phyloP scores from a whole-genome alignment of 257 asterid species.

The Eucommia ulmoides region DNA sequence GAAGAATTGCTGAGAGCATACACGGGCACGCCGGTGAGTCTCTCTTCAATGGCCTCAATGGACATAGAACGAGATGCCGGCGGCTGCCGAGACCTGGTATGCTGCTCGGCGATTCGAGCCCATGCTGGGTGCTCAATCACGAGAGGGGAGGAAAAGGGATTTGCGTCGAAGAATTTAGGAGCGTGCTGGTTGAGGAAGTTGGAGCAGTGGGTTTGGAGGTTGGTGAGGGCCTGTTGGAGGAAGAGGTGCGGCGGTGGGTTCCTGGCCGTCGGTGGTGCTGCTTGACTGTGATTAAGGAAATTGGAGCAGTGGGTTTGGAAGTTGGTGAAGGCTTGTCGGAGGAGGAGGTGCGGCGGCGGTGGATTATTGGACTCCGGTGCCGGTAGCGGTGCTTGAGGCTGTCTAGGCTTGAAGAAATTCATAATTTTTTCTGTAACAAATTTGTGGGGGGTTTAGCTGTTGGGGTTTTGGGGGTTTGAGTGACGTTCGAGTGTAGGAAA shows the following conservation, averaged over 20 bases:
- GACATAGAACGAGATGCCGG: slow-evolving; percentile 23
- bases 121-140: slow-evolving; percentile 9
- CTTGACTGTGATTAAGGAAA: slow-evolving; percentile 27
- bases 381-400: slow-evolving; percentile 15
- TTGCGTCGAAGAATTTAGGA: slow-evolving; percentile 7
- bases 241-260: slow-evolving; percentile 18
- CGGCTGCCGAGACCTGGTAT: slow-evolving; percentile 5
- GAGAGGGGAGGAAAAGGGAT: slow-evolving; percentile 11
- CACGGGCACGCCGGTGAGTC: slow-evolving; percentile 84
- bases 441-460: neutral
- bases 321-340: slow-evolving; percentile 48
- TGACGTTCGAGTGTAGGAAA: no score
- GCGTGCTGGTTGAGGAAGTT: slow-evolving; percentile 38
- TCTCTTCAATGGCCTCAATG: slow-evolving; percentile 49
- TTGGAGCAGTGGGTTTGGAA: slow-evolving; percentile 51
- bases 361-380: slow-evolving; percentile 12
- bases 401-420: slow-evolving; percentile 43
- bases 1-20: slow-evolving; percentile 65
- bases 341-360: slow-evolving; percentile 27
- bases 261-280: slow-evolving; percentile 10
- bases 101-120: slow-evolving; percentile 1
- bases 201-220: slow-evolving; percentile 53
- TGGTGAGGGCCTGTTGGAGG: slow-evolving; percentile 45
- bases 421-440: slow-evolving; percentile 11
- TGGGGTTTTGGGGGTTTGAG: no score